Evolutionary conservation across 2,329 filamentous ascomycete species (phyloP).

Genomic region (Elsinoe batatas): DNA sequence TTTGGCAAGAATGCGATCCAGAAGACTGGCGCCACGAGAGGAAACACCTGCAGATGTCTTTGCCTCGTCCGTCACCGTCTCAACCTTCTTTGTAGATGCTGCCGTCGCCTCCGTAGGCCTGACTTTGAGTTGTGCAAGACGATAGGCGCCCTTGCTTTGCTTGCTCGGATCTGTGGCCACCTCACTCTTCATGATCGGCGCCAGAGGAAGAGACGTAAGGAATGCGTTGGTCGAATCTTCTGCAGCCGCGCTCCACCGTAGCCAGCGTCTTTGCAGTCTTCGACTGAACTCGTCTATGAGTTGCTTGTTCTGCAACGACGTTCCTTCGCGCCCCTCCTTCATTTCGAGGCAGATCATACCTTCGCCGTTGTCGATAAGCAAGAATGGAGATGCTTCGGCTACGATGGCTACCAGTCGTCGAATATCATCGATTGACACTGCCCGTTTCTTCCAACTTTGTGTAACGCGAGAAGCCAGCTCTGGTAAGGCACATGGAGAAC

Average conservation of each 20-base stretch:
- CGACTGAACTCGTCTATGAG: conserved; percentile 43
- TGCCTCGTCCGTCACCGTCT: conserved; percentile 20
- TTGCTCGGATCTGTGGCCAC: conserved; percentile 30
- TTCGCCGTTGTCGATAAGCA: conserved; percentile 34
- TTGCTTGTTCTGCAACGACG: conserved; percentile 33
- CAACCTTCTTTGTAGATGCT: conserved; percentile 21
- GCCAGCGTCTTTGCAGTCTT: conserved; percentile 38
- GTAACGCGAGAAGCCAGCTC: conserved; percentile 33
- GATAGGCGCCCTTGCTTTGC: conserved; percentile 53
- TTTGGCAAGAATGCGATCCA: conserved; percentile 43
- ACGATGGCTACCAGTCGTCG: conserved; percentile 36
- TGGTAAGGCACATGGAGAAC: conserved; percentile 34
- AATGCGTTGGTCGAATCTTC: conserved; percentile 37
- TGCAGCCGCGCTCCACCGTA: conserved; percentile 30
- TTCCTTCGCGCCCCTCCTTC: conserved; percentile 23
- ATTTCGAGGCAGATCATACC: conserved; percentile 34
- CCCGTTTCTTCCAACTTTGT: conserved; percentile 37
- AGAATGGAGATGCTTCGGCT: conserved; percentile 21
- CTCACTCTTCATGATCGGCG: conserved; percentile 43
- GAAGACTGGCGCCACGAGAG: conserved; percentile 35
- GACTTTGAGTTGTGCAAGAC: conserved; percentile 58
- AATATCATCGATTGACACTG: conserved; percentile 38
- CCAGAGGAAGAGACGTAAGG: conserved; percentile 47
- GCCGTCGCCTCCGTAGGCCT: conserved; percentile 23
- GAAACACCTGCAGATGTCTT: conserved; percentile 31